Evolutionary conservation across 139 green algal species (phyloP).

Genomic region (Tetratostichococcus sp.): DNA sequence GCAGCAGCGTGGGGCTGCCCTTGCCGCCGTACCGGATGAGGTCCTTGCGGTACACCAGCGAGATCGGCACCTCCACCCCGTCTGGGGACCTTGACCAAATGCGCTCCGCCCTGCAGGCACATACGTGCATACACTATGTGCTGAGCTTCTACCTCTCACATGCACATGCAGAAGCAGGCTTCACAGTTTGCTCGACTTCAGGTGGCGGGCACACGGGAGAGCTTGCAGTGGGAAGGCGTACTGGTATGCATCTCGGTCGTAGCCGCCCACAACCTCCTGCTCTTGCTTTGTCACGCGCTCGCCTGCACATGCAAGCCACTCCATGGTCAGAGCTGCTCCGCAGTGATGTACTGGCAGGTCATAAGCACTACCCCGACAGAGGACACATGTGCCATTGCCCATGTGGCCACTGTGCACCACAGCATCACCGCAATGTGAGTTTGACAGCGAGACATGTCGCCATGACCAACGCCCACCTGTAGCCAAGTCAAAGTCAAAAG

Average conservation of each 20-base stretch:
- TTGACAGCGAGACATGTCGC: no score
- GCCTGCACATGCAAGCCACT: constrained; percentile 7
- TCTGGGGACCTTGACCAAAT: not conserved
- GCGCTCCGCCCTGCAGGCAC: not conserved
- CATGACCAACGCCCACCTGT: constrained; percentile 1
- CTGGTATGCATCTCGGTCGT: constrained; percentile 21
- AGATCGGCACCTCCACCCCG: constrained; percentile 50
- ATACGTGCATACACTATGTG: not conserved
- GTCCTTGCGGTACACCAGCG: constrained; percentile 62
- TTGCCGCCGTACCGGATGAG: constrained; percentile 53
- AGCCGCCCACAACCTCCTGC: constrained; percentile 16
- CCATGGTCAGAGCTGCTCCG: no score
- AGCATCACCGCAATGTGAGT: no score
- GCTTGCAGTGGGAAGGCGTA: not conserved
- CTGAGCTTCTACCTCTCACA: no score
- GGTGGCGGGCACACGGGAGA: no score
- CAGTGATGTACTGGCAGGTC: no score
- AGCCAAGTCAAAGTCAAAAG: constrained; percentile 20
- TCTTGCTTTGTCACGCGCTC: constrained; percentile 10
- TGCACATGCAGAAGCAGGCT: no score
- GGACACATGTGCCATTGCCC: no score
- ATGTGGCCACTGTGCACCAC: no score
- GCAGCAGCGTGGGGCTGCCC: constrained; percentile 46
- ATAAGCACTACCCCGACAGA: no score
- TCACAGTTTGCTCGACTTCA: no score